Conservation (phyloP, 139 green algal genomes). For the Chlamydomonas sp. region DNA sequence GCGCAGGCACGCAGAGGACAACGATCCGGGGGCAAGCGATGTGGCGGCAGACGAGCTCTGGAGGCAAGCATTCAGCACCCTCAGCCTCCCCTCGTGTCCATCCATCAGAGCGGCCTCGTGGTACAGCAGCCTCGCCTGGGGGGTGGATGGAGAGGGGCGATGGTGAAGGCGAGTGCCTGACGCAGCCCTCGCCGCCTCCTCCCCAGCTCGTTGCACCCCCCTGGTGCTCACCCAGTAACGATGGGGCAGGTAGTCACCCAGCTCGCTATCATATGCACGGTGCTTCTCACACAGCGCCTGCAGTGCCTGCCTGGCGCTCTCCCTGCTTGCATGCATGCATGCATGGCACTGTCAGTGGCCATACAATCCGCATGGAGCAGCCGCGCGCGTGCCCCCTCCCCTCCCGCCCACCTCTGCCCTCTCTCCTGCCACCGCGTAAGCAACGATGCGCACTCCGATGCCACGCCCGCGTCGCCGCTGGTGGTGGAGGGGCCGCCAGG, state of each 20-base stretch:
- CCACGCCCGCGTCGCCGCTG: background rate
- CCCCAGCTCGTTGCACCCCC: background rate
- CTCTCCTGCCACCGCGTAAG: background rate
- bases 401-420: background rate
- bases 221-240: conserved; percentile 46
- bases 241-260: conserved; percentile 33
- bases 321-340: conserved; percentile 25
- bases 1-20: conserved; percentile 41
- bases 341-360: background rate
- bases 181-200: conserved; percentile 4
- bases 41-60: conserved; percentile 25
- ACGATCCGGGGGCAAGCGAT: conserved; percentile 37
- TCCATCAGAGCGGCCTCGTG: conserved; percentile 49
- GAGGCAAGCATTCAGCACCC: conserved; percentile 43
- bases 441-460: background rate
- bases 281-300: conserved; percentile 38
- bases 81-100: conserved; percentile 20
- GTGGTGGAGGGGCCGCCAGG: background rate
- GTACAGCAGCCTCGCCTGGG: conserved; percentile 52
- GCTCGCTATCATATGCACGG: too few species aligned
- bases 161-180: background rate
- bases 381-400: background rate
- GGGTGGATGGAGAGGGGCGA: background rate
- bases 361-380: background rate
- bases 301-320: conserved; percentile 51